phyloP scores from a whole-genome alignment of 176 grass and related monocot species.

The Carex cristatella region DNA sequence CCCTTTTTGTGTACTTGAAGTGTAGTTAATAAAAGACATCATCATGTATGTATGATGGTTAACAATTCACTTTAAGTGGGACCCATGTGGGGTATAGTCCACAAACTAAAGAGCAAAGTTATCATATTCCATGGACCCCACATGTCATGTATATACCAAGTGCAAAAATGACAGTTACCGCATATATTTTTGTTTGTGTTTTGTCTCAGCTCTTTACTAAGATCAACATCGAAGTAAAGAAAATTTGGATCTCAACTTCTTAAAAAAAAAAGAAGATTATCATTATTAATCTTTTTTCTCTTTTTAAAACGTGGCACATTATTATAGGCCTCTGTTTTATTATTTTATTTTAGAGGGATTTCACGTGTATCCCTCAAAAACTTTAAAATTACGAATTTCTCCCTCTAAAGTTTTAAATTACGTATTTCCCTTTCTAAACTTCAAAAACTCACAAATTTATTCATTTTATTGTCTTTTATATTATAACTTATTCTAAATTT shows the following conservation, averaged over 20 bases:
- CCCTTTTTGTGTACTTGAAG: constrained; percentile 1
- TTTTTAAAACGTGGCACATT: no score
- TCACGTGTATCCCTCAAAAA: no score
- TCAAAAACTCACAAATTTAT: no score
- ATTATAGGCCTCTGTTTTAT: no score
- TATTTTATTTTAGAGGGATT: no score
- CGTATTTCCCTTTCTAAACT: no score
- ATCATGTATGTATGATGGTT: background rate
- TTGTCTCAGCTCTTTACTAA: background rate
- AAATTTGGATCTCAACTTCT: background rate
- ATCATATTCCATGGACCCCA: background rate
- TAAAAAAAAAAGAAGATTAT: background rate
- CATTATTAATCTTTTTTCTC: no score
- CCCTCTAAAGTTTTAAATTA: no score
- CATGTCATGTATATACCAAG: constrained; percentile 5
- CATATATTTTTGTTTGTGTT: background rate
- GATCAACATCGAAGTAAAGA: background rate
- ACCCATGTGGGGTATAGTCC: background rate
- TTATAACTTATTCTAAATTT: no score
- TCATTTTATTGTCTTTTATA: no score
- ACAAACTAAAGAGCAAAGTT: background rate
- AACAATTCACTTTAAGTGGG: background rate
- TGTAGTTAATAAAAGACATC: background rate
- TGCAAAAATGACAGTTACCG: constrained; percentile 14
- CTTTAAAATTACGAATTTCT: no score